These are phyloP conservation scores for Fusarium albosuccineum DNA, from an alignment of 2,329 filamentous ascomycete species.

Conservation along the genomic window DNA sequence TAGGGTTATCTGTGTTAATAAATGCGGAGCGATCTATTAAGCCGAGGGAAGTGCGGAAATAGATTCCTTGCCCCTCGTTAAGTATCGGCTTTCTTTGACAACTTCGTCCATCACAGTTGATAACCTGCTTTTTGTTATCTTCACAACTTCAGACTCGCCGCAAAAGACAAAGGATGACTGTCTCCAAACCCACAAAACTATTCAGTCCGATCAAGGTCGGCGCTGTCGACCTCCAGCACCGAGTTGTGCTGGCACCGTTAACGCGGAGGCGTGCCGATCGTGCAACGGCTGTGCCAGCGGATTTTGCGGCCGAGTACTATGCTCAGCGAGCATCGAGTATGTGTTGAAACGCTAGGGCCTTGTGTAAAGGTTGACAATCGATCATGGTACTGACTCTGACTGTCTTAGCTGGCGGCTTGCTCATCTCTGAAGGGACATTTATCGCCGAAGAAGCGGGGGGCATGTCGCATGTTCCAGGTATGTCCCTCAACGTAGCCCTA, in stretches of 20 bases:
- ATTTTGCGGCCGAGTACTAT: constrained; percentile 60
- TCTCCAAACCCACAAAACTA: constrained; percentile 45
- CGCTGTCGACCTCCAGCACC: constrained; percentile 53
- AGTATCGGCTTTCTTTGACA: background rate
- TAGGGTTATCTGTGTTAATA: too few relatives aligned
- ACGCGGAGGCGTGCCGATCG: constrained; percentile 66
- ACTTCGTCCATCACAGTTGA: background rate
- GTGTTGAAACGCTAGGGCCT: background rate
- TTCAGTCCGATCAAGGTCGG: constrained; percentile 59
- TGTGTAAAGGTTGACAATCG: background rate
- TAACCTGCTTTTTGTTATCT: background rate
- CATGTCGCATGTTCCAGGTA: constrained; percentile 44
- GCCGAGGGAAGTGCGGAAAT: background rate
- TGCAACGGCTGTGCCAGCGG: constrained; percentile 41
- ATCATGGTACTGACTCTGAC: background rate
- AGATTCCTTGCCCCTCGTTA: background rate
- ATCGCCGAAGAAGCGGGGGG: constrained; percentile 51
- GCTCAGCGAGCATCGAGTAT: constrained; percentile 55
- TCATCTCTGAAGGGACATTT: constrained; percentile 63
- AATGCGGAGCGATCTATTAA: background rate
- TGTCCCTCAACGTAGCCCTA: background rate
- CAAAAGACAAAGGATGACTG: constrained; percentile 17
- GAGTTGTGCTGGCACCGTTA: constrained; percentile 68
- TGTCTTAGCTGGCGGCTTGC: constrained; percentile 54
- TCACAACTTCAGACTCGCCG: background rate